These are phyloP conservation scores for Aspergillus sp. DNA, from an alignment of 2,329 filamentous ascomycete genomes.

Conservation along the genomic window DNA sequence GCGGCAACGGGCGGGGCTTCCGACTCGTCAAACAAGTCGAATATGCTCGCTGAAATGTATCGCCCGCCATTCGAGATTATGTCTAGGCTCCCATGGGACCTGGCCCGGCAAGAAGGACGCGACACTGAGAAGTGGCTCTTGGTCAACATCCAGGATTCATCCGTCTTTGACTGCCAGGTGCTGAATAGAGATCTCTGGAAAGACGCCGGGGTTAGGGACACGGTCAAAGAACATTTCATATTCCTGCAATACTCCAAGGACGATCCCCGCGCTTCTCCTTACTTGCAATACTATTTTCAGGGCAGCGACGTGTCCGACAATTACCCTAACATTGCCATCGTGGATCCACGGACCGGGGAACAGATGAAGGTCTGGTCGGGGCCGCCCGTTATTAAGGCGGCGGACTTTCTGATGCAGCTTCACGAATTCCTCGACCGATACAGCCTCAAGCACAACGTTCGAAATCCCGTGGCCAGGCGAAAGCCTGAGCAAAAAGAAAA, in stretches of 20 bases:
- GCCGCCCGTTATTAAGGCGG: slow-evolving; percentile 69
- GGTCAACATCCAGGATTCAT: slow-evolving; percentile 91
- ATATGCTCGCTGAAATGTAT: slow-evolving; percentile 85
- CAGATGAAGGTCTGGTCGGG: slow-evolving; percentile 97
- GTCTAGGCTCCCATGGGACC: slow-evolving; percentile 74
- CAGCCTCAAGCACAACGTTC: slow-evolving; percentile 80
- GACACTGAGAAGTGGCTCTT: slow-evolving; percentile 90
- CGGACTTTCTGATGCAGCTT: slow-evolving; percentile 86
- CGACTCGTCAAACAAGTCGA: slow-evolving; percentile 67
- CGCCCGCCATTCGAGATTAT: slow-evolving; percentile 91
- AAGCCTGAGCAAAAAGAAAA: slow-evolving; percentile 70
- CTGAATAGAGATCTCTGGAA: slow-evolving; percentile 97
- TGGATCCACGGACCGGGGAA: slow-evolving; percentile 93
- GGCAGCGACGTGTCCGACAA: slow-evolving; percentile 78
- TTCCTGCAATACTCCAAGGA: slow-evolving; percentile 94
- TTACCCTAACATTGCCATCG: slow-evolving; percentile 93
- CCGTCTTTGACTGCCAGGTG: slow-evolving; percentile 90
- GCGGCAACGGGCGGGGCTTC: slow-evolving; percentile 65
- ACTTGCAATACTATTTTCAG: slow-evolving; percentile 87
- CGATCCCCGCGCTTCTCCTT: slow-evolving; percentile 73
- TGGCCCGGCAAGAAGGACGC: slow-evolving; percentile 80
- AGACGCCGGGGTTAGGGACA: slow-evolving; percentile 72
- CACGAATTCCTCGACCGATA: slow-evolving; percentile 97
- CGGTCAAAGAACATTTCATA: slow-evolving; percentile 87
- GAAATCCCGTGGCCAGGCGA: slow-evolving; percentile 84